Base-by-base conservation (phyloP, 495 filamentous ascomycete species). In the Penicillium samsonianum region DNA sequence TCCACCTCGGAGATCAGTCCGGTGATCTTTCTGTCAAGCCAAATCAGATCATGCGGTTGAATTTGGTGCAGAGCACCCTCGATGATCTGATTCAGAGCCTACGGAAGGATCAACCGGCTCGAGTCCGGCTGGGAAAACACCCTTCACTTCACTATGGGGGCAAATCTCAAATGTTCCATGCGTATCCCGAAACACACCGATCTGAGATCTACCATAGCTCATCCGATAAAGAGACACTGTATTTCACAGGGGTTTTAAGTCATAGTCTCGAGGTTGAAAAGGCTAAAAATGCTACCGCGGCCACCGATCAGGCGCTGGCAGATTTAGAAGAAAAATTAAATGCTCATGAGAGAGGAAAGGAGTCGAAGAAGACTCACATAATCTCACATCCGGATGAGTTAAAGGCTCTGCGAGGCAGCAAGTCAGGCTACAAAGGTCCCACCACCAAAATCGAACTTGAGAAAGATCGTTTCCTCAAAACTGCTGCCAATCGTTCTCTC, bases 1-100 rank as follows among this genome's bases (percentile, higher is more conserved):
- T 81, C 61, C 66, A 64, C 11, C 28, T 49, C 50, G 77, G 71
- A 68, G 71, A 73, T 42, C 61, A 69, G 63, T 62, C 68, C 57
- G 71, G 70, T 30, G 67, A 67, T 23, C 43, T 64, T 28, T 52
- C 68, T 53, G 60, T 64, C 38, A 77, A 75, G 57, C 67, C 68
- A 20, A 60, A 67, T 35, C 83, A 84, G 67, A 74, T 80, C 53
- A 84, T 92, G 75, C 85, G 85, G 58, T 70, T 92, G 55, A 82
- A 81, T 25, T 70, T 92, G 55, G 81, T 78, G 58, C 82, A 89
- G 69, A 80, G 72, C 55, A 79, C 86, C 31, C 81, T 91, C 57
- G 83, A 89, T 64, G 84, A 90, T 30, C 82, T 92, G 71, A 85
- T 91, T 55, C 80, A 82, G 60, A 84, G 79, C 62, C 80, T 89